phyloP scores from a whole-genome alignment of 441 rosid genomes.

The Melastoma candidum region DNA sequence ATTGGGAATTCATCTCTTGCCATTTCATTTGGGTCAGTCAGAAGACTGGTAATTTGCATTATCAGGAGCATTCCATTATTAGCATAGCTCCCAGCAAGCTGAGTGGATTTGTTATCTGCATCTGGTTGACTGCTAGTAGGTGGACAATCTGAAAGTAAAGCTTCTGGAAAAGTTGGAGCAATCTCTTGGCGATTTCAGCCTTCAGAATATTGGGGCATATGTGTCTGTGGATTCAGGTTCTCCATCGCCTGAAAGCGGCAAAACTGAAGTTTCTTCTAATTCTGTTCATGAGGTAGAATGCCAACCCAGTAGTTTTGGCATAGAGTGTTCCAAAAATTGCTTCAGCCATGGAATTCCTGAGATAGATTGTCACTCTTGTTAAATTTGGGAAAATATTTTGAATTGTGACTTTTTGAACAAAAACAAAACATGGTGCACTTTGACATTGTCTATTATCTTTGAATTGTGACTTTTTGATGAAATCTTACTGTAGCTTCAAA shows the following conservation, averaged over 20 bases:
- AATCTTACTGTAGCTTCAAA: no score
- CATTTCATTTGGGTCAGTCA: no score
- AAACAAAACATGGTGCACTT: no score
- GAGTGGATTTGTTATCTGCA: background rate
- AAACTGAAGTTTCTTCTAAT: slow-evolving; percentile 22
- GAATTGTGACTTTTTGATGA: no score
- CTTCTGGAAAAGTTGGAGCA: slow-evolving; percentile 89
- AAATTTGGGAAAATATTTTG: slow-evolving; percentile 8
- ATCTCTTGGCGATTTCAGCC: slow-evolving; percentile 66
- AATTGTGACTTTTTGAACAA: no score
- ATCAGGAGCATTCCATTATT: no score
- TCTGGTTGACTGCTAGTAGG: slow-evolving; percentile 36
- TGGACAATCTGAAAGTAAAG: slow-evolving; percentile 73
- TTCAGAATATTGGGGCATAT: slow-evolving; percentile 40
- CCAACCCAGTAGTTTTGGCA: background rate
- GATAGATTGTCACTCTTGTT: background rate
- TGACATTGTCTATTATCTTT: no score
- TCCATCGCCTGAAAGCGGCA: slow-evolving; percentile 29
- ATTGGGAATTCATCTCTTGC: background rate
- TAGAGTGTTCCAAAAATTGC: background rate
- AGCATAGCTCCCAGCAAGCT: no score
- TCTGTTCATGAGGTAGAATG: slow-evolving; percentile 50
- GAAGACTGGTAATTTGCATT: no score
- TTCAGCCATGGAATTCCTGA: background rate
- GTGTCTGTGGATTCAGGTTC: slow-evolving; percentile 30